A percentile compares a stretch with the other conserved stretches of the same genome.
Evolutionary conservation across 371 early-diverging fungal genomes (phyloP).

Genomic region (Smittium culicis): DNA sequence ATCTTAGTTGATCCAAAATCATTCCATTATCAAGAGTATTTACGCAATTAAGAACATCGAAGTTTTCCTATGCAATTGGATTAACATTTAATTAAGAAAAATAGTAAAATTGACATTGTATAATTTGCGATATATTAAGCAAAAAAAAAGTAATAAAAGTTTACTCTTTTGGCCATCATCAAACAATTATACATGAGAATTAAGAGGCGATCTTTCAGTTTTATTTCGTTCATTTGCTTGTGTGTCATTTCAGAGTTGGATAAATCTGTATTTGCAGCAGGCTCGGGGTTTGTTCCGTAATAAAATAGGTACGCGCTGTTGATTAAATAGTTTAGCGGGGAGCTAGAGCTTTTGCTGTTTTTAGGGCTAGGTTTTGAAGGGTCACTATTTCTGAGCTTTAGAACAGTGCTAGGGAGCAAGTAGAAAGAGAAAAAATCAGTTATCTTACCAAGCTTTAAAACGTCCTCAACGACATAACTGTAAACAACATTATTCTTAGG

Average conservation of each 20-base stretch:
- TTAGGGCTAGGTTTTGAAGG: neutral
- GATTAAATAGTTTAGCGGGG: conserved; percentile 33
- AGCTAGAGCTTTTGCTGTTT: neutral
- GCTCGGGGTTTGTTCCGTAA: conserved; percentile 53
- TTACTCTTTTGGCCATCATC: conserved; percentile 57
- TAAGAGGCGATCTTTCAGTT: conserved; percentile 39
- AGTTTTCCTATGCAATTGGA: conserved; percentile 17
- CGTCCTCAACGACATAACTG: conserved; percentile 82
- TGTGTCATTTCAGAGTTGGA: neutral
- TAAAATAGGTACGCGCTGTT: conserved; percentile 89
- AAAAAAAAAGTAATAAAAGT: neutral
- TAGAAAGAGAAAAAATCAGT: conserved; percentile 89
- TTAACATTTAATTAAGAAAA: neutral
- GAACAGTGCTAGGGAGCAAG: conserved; percentile 75
- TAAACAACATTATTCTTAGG: conserved; percentile 71
- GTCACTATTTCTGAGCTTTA: conserved; percentile 30
- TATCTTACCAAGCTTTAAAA: conserved; percentile 41
- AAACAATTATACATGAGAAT: conserved; percentile 58
- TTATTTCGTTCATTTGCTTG: conserved; percentile 22
- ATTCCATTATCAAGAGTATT: conserved; percentile 67
- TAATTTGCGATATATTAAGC: neutral
- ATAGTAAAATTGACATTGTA: neutral
- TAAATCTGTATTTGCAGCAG: neutral
- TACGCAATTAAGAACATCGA: conserved; percentile 89
- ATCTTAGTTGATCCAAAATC: conserved; percentile 68